Conservation (phyloP, 2,329 filamentous ascomycete species). For the Diaporthe vexans region DNA sequence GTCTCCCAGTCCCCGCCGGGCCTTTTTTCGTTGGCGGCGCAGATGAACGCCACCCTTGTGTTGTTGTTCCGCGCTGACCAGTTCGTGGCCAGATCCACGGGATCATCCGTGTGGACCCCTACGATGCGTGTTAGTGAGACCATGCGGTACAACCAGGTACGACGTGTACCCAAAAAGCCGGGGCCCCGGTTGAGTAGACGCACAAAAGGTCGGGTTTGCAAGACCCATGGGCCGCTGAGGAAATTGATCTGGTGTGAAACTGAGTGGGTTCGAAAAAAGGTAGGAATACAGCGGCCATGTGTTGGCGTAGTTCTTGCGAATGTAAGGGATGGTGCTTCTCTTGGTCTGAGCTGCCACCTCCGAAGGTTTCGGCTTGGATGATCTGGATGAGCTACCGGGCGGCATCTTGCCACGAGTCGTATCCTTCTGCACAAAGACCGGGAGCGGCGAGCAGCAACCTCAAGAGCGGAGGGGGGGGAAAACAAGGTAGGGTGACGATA, state of each 20-base stretch:
- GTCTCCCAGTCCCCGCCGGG: constrained; percentile 85
- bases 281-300: constrained; percentile 71
- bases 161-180: constrained; percentile 13
- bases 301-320: constrained; percentile 68
- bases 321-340: constrained; percentile 75
- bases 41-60: constrained; percentile 73
- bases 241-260: constrained; percentile 56
- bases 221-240: constrained; percentile 53
- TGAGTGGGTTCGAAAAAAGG: constrained; percentile 66
- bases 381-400: constrained; percentile 49
- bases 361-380: constrained; percentile 72
- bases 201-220: constrained; percentile 61
- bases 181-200: constrained; percentile 41
- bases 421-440: not conserved
- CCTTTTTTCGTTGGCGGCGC: constrained; percentile 81
- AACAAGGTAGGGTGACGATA: not conserved
- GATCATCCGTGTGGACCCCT: constrained; percentile 69
- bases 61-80: constrained; percentile 62
- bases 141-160: constrained; percentile 43
- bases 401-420: constrained; percentile 61
- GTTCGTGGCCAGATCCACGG: constrained; percentile 71
- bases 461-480: too few relatives aligned
- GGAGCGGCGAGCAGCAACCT: not conserved
- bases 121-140: constrained; percentile 34
- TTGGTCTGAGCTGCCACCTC: constrained; percentile 83